phyloP scores from a whole-genome alignment of 1,284 basidiomycete genomes.

The Trichosporon inkin region DNA sequence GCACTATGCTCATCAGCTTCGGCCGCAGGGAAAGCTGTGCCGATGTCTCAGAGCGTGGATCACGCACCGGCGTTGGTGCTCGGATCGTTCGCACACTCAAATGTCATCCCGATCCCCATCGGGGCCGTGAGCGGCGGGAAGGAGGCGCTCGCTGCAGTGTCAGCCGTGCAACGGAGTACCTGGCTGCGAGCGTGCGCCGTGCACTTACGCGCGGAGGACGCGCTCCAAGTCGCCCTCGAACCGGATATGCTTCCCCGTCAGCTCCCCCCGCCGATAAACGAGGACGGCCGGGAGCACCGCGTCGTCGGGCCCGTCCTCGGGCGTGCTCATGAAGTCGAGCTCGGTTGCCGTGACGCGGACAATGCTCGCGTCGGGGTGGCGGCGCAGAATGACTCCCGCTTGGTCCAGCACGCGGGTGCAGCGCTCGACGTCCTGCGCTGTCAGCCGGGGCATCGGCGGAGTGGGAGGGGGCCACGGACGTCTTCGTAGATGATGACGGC shows the following conservation, averaged over 20 bases:
- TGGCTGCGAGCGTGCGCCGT: no score
- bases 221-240: slow-evolving; percentile 41
- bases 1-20: neutral
- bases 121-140: no score
- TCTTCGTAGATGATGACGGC: slow-evolving; percentile 46
- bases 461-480: slow-evolving; percentile 32
- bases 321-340: slow-evolving; percentile 8
- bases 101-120: no score
- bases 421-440: slow-evolving; percentile 35
- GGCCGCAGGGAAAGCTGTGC: no score
- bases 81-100: no score
- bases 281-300: slow-evolving; percentile 49
- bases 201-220: slow-evolving; percentile 38
- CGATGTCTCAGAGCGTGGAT: no score
- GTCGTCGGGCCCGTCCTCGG: slow-evolving; percentile 35
- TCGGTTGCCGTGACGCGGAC: neutral
- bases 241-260: slow-evolving; percentile 36
- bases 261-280: slow-evolving; percentile 45
- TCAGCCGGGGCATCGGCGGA: no score
- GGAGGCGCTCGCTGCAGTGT: slow-evolving; percentile 20
- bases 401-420: slow-evolving; percentile 32
- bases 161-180: no score
- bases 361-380: neutral
- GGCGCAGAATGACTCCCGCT: neutral
- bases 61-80: no score